Evolutionary conservation across 2,329 filamentous ascomycete species (phyloP).

Genomic region (Dothideomycetes sp.): DNA sequence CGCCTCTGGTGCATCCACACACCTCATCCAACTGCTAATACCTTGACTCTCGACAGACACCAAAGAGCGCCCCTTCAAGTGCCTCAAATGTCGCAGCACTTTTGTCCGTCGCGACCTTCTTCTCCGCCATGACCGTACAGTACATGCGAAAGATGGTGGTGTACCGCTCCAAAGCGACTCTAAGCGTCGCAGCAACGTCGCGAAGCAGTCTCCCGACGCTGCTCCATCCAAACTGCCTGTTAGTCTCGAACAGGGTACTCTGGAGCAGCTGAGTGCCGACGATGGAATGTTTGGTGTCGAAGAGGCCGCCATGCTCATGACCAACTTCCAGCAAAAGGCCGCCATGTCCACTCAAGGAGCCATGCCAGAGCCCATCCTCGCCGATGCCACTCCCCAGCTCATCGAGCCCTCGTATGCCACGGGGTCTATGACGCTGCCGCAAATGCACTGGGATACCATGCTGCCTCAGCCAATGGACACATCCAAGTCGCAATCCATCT

Average conservation of each 20-base stretch:
- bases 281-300: constrained; percentile 93
- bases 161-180: constrained; percentile 88
- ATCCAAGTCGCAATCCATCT: constrained; percentile 48
- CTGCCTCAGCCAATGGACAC: constrained; percentile 62
- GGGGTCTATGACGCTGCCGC: constrained; percentile 70
- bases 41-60: constrained; percentile 63
- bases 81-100: constrained; percentile 93
- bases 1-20: not conserved
- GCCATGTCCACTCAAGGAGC: constrained; percentile 62
- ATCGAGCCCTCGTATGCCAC: constrained; percentile 68
- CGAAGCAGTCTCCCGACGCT: constrained; percentile 54
- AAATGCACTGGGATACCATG: constrained; percentile 88
- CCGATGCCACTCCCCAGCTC: constrained; percentile 60
- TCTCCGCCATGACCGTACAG: constrained; percentile 92
- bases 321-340: constrained; percentile 87
- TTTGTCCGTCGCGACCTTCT: constrained; percentile 96
- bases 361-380: constrained; percentile 57
- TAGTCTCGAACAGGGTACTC: constrained; percentile 70
- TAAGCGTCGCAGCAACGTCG: constrained; percentile 57
- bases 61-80: constrained; percentile 98
- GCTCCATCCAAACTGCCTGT: constrained; percentile 68
- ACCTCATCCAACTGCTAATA: not conserved
- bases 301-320: constrained; percentile 96
- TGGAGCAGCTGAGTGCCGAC: constrained; percentile 88
- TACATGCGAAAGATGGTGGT: constrained; percentile 96